Evolutionary conservation across 805 yeast species (phyloP).

Genomic region (Helenozyma rhizophorensis): DNA sequence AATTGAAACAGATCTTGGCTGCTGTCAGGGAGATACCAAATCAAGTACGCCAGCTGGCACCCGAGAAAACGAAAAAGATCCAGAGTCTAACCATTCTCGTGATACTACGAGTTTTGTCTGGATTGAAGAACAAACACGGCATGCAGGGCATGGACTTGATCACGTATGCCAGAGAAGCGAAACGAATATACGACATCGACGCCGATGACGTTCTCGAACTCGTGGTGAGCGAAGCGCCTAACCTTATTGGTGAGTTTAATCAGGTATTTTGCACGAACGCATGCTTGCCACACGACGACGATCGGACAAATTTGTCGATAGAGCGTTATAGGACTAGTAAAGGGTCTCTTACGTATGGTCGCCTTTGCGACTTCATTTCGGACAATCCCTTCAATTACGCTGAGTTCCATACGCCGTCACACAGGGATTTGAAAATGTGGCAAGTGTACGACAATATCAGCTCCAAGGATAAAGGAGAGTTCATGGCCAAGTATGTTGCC

Average conservation of each 20-base stretch:
- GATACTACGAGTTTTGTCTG: conserved; percentile 1
- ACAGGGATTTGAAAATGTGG: conserved; percentile 11
- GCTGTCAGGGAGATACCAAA: conserved; percentile 1
- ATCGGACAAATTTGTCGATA: too few relatives aligned
- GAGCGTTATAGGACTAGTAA: conserved; percentile 12
- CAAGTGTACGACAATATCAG: conserved; percentile 19
- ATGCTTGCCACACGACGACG: too few relatives aligned
- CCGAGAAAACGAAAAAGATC: conserved; percentile 1
- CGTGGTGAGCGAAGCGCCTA: neutral
- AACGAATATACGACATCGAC: neutral
- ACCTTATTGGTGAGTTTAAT: conserved; percentile 6
- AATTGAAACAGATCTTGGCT: conserved; percentile 1
- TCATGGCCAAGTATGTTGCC: conserved; percentile 21
- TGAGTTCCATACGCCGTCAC: neutral
- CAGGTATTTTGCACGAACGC: too few relatives aligned
- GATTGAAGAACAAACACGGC: neutral
- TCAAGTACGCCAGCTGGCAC: neutral
- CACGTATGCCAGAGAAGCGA: conserved; percentile 2
- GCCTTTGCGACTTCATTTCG: conserved; percentile 22
- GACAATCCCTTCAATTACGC: conserved; percentile 13
- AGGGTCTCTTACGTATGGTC: conserved; percentile 18
- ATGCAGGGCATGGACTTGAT: conserved; percentile 2
- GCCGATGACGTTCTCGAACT: neutral
- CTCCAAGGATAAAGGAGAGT: conserved; percentile 11
- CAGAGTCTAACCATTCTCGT: conserved; percentile 1